phyloP scores from a whole-genome alignment of 2,329 filamentous ascomycete species.

The Trichoderma semiorbis region DNA sequence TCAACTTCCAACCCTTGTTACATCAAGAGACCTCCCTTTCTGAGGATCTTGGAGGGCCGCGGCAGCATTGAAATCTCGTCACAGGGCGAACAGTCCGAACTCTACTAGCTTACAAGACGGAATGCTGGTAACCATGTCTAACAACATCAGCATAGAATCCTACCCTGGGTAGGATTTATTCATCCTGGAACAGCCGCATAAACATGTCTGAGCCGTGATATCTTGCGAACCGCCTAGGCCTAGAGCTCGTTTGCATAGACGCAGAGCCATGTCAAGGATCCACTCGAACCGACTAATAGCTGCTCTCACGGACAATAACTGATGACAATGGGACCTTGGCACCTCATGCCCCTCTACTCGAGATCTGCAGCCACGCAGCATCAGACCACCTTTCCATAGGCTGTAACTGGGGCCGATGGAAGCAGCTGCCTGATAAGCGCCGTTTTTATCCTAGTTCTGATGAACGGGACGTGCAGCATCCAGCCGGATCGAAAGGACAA shows the following conservation, averaged over 20 bases:
- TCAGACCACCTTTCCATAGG: background rate
- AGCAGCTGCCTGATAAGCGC: background rate
- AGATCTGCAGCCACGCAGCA: background rate
- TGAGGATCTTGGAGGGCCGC: background rate
- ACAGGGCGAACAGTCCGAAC: background rate
- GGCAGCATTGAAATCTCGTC: background rate
- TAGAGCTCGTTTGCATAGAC: background rate
- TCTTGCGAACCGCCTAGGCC: background rate
- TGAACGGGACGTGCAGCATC: background rate
- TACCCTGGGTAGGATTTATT: background rate
- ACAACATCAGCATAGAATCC: background rate
- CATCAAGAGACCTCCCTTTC: background rate
- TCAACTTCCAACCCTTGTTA: background rate
- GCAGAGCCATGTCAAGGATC: background rate
- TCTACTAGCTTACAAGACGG: background rate
- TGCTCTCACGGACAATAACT: background rate
- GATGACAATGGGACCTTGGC: background rate
- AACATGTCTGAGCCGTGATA: background rate
- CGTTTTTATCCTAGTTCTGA: background rate
- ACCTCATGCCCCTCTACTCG: background rate
- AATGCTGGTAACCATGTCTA: background rate
- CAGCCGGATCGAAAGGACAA: background rate
- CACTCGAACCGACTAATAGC: background rate
- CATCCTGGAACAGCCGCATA: background rate
- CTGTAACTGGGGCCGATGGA: background rate